Conservation (phyloP, 2,329 filamentous ascomycete genomes). For the Calonectria montana region DNA sequence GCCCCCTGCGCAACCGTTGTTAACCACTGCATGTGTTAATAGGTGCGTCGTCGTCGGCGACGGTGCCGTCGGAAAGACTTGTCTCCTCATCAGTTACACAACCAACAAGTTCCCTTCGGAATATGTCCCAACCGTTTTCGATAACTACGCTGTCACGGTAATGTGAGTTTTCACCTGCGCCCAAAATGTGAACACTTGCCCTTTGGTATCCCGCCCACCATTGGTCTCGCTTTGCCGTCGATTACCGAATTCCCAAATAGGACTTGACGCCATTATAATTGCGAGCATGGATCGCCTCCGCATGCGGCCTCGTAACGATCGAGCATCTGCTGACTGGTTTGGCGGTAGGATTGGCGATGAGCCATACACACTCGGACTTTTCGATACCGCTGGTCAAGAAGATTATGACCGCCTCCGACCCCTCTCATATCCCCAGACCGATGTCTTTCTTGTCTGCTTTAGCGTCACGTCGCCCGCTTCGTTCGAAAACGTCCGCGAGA, state of each 20-base stretch:
- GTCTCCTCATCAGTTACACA: constrained; percentile 98
- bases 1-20: constrained; percentile 14
- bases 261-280: not conserved
- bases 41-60: constrained; percentile 99
- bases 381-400: constrained; percentile 99
- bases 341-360: constrained; percentile 92
- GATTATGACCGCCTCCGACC: constrained; percentile 98
- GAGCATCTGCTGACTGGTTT: constrained; percentile 33
- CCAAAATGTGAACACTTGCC: constrained; percentile 30
- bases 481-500: constrained; percentile 99
- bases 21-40: constrained; percentile 35
- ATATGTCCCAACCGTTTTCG: constrained; percentile 99
- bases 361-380: constrained; percentile 95
- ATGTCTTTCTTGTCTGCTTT: constrained; percentile 99
- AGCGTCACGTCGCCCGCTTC: constrained; percentile 97
- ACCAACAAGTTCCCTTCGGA: constrained; percentile 99
- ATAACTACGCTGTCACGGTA: constrained; percentile 99
- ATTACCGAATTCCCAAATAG: constrained; percentile 2
- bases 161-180: constrained; percentile 77
- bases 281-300: constrained; percentile 16
- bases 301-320: not conserved
- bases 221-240: constrained; percentile 20
- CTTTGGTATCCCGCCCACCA: constrained; percentile 28
- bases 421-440: constrained; percentile 97
- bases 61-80: constrained; percentile 99